Evolutionary conservation across 2,329 filamentous ascomycete species (phyloP).

Genomic region (Colletotrichum brevisporum): DNA sequence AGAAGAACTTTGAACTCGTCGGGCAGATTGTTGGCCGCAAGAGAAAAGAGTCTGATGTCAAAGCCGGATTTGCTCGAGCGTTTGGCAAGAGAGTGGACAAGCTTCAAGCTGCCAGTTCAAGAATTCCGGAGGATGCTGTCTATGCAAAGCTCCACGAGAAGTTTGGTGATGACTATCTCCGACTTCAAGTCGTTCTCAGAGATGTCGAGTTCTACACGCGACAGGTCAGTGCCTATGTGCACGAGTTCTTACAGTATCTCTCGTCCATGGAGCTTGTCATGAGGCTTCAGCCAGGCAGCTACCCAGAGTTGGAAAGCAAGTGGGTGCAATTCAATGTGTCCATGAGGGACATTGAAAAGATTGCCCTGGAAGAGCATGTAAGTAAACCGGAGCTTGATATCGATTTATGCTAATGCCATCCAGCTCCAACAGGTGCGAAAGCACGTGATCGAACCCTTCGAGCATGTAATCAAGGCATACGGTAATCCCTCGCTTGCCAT

Average conservation of each 20-base stretch:
- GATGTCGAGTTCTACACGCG: slow-evolving; percentile 95
- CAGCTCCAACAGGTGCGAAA: slow-evolving; percentile 78
- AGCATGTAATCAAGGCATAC: slow-evolving; percentile 83
- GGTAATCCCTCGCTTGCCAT: slow-evolving; percentile 89
- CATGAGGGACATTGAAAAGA: slow-evolving; percentile 86
- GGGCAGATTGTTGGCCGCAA: slow-evolving; percentile 89
- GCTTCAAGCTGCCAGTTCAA: slow-evolving; percentile 74
- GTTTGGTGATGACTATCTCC: slow-evolving; percentile 92
- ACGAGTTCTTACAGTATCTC: slow-evolving; percentile 84
- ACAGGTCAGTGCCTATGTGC: slow-evolving; percentile 84
- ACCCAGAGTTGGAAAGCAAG: slow-evolving; percentile 91
- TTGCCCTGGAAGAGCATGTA: slow-evolving; percentile 88
- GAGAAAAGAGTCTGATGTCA: slow-evolving; percentile 89
- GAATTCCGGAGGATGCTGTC: slow-evolving; percentile 81
- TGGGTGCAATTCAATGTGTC: slow-evolving; percentile 93
- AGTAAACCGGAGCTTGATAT: slow-evolving; percentile 50
- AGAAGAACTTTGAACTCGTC: slow-evolving; percentile 93
- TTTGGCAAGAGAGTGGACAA: slow-evolving; percentile 93
- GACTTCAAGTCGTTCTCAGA: slow-evolving; percentile 90
- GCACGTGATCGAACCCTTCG: slow-evolving; percentile 88
- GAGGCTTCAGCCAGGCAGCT: slow-evolving; percentile 77
- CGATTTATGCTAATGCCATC: slow-evolving; percentile 13
- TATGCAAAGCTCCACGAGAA: slow-evolving; percentile 87
- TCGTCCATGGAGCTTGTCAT: slow-evolving; percentile 88
- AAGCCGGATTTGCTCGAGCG: slow-evolving; percentile 86